These are phyloP conservation scores for Leptographium wingfieldii DNA, from an alignment of 2,329 filamentous ascomycete genomes.

Conservation along the genomic window DNA sequence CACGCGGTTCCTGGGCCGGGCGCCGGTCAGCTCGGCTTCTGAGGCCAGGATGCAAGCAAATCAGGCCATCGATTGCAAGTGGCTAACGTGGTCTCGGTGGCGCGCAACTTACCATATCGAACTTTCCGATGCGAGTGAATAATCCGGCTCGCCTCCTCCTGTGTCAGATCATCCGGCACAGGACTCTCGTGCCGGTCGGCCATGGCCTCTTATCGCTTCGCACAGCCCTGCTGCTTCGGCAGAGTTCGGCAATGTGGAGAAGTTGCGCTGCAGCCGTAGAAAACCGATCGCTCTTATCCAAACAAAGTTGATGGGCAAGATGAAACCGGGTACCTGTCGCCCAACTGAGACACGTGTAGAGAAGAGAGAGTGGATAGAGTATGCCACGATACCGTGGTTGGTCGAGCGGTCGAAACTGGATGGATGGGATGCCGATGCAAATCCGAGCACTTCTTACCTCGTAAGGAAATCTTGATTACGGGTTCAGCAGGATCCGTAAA, in stretches of 20 bases:
- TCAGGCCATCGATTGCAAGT: background rate
- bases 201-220: slow-evolving; percentile 21
- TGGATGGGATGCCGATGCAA: slow-evolving; percentile 12
- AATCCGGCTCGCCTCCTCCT: slow-evolving; percentile 54
- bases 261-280: background rate
- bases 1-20: slow-evolving; percentile 41
- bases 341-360: background rate
- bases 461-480: background rate
- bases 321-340: background rate
- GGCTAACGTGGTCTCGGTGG: background rate
- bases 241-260: slow-evolving; percentile 12
- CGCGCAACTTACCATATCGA: slow-evolving; percentile 43
- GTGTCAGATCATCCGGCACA: slow-evolving; percentile 44
- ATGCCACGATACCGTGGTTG: background rate
- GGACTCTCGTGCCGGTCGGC: slow-evolving; percentile 31
- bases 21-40: background rate
- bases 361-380: background rate
- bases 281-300: background rate
- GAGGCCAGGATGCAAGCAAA: background rate
- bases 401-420: background rate
- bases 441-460: slow-evolving; percentile 6
- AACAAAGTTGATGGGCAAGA: too few relatives aligned
- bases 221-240: slow-evolving; percentile 1
- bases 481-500: too few relatives aligned
- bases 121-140: slow-evolving; percentile 59